Base-by-base conservation (phyloP, 768 basidiomycete species). In the Tylopilus plumbeoviolaceoides region DNA sequence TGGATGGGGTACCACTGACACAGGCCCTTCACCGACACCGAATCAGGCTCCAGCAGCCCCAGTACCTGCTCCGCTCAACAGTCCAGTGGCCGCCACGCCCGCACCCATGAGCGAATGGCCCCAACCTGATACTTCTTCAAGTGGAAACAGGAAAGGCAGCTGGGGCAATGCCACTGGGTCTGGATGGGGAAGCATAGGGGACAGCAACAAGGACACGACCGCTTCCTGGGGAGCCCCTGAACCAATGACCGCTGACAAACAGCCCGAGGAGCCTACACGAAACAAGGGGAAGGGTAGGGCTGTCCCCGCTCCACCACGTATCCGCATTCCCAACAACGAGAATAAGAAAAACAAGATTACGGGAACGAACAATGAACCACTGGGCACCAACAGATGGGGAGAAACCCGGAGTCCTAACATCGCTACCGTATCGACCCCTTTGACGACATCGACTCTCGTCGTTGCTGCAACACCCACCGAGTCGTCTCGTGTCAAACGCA, bases 291-390 rank as follows among this genome's bases (percentile, higher is more conserved):
- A 50, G 15, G 31, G 53, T 28, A 69, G 44, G 21, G 21, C 14
- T 21, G 50, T 56, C 18, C 48, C 49, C 17, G 53, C 63, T 10
- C 64, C 69, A 1, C 69, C 66, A 25, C 66, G 69, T 20, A 58
- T 63, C 18, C 58, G 52, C 35, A 63, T 62, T 46, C 59, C 64
- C 9, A 56, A 54, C 14, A 50, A 48, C 38, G 62, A 57, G 6
- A 47, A 41, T 49, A 58, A 31, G 48, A 53, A 43, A 42, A 4
- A 7, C 33, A 64, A 59, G 40, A 55, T 50, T 4, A 51, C 63
- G 4, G 65, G 67, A 23, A 63, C 67, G 21, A 71, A 68, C 35
- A 44, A 48, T 41, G 59, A 61, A 25, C 58, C 61, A 1, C 33
- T 69, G 8, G 31, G 53, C 7, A 17, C 36, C 5, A 56, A 15